Evolutionary conservation across 1,284 basidiomycete species (phyloP).

Genomic region (Puccinia coronata): DNA sequence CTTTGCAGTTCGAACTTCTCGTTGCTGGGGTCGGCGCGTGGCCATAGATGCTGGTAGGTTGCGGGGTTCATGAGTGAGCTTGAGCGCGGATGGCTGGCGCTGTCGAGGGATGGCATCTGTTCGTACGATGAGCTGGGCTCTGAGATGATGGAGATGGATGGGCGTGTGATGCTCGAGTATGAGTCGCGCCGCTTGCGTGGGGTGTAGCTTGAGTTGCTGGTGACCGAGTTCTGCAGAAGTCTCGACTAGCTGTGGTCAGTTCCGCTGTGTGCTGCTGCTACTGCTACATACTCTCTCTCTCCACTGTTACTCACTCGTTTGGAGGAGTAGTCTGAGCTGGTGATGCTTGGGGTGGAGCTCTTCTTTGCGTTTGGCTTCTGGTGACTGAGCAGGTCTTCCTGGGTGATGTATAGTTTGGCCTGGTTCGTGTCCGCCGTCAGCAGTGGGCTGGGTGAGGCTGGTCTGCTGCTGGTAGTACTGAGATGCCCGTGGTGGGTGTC

Average conservation of each 20-base stretch:
- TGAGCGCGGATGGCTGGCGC: not conserved
- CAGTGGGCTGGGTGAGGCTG: not conserved
- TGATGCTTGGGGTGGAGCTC: not conserved
- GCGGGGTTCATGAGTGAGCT: not conserved
- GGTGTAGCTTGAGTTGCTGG: not conserved
- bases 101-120: constrained; percentile 23
- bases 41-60: constrained; percentile 27
- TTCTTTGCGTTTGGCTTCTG: not conserved
- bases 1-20: constrained; percentile 39
- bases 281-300: too few relatives aligned
- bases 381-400: not conserved
- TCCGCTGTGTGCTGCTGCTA: too few relatives aligned
- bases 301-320: too few relatives aligned
- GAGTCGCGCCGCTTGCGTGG: constrained; percentile 9
- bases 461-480: not conserved
- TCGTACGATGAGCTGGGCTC: constrained; percentile 11
- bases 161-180: not conserved
- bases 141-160: constrained; percentile 11
- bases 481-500: too few relatives aligned
- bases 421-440: not conserved
- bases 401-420: constrained; percentile 2
- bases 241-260: not conserved
- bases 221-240: not conserved
- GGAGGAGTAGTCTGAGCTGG: not conserved
- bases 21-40: constrained; percentile 15